Conservation (phyloP, 176 grass and related monocot species). For the Musa troglodytarum region DNA sequence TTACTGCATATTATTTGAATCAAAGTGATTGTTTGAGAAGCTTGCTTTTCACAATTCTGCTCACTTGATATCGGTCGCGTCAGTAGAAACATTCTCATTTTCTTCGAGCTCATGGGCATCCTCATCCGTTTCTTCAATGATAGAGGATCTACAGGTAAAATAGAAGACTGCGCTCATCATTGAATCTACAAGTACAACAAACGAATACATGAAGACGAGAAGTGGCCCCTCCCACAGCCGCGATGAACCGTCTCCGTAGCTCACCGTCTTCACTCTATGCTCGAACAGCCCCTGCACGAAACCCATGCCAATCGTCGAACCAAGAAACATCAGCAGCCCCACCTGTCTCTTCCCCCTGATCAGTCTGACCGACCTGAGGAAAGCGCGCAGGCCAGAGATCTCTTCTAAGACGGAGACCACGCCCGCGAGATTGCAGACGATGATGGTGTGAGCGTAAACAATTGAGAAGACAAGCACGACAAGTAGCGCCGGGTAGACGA, state of each 20-base stretch:
- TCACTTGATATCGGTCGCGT: neutral
- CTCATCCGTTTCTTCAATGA: constrained; percentile 34
- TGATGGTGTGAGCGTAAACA: constrained; percentile 66
- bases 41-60: neutral
- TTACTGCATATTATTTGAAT: neutral
- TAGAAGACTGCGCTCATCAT: constrained; percentile 95
- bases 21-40: neutral
- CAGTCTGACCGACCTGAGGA: constrained; percentile 53
- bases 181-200: constrained; percentile 70
- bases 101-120: constrained; percentile 7
- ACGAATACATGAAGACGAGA: constrained; percentile 83
- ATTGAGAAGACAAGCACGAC: constrained; percentile 69
- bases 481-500: constrained; percentile 69
- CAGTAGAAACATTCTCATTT: constrained; percentile 5
- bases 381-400: constrained; percentile 36
- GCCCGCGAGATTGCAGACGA: constrained; percentile 68
- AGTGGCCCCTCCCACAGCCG: constrained; percentile 90
- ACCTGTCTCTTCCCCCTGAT: constrained; percentile 80
- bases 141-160: constrained; percentile 78
- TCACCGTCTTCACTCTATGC: constrained; percentile 93
- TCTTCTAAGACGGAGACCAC: constrained; percentile 89
- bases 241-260: constrained; percentile 76
- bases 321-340: constrained; percentile 81
- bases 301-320: constrained; percentile 58
- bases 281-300: constrained; percentile 89